Percentiles rank a stretch among this genome's conserved stretches.
These are phyloP conservation scores for Boletus hoseneyae DNA, from an alignment of 1,284 basidiomycete genomes.

Conservation along the genomic window DNA sequence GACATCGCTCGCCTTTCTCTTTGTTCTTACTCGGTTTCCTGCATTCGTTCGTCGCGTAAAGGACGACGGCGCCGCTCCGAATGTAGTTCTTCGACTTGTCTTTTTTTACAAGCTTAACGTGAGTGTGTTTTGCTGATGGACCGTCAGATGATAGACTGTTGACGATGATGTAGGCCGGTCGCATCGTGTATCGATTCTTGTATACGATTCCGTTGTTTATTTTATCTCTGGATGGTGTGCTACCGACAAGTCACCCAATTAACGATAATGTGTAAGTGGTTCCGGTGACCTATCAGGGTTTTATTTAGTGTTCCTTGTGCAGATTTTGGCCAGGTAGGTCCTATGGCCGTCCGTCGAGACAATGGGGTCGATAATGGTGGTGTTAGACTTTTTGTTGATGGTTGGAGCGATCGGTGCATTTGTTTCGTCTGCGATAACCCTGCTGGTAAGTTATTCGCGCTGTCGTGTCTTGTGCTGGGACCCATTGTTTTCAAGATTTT, in stretches of 20 bases:
- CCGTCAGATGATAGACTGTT: conserved; percentile 1
- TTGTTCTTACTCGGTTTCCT: conserved; percentile 65
- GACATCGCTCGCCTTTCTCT: conserved; percentile 64
- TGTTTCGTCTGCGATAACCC: conserved; percentile 69
- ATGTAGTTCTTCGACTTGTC: conserved; percentile 63
- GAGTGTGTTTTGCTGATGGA: conserved; percentile 25
- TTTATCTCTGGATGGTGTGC: conserved; percentile 58
- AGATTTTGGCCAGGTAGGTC: conserved; percentile 50
- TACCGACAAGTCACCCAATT: conserved; percentile 44
- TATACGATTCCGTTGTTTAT: conserved; percentile 64
- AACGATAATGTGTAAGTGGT: conserved; percentile 51
- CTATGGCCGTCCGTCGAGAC: background rate
- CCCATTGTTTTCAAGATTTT: conserved; percentile 48
- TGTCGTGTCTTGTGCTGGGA: background rate
- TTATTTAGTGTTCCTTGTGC: conserved; percentile 7
- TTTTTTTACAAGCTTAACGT: conserved; percentile 78
- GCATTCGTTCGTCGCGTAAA: conserved; percentile 64
- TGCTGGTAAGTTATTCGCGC: conserved; percentile 45
- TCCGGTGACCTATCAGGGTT: conserved; percentile 1
- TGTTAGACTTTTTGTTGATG: conserved; percentile 62
- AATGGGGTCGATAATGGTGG: background rate
- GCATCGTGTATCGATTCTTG: conserved; percentile 66
- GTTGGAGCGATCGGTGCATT: conserved; percentile 67
- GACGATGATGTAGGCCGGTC: conserved; percentile 43
- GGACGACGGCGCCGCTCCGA: conserved; percentile 63